These are phyloP conservation scores for Globisporangium paroecandrum DNA, from an alignment of 352 stramenopile species.

Conservation along the genomic window DNA sequence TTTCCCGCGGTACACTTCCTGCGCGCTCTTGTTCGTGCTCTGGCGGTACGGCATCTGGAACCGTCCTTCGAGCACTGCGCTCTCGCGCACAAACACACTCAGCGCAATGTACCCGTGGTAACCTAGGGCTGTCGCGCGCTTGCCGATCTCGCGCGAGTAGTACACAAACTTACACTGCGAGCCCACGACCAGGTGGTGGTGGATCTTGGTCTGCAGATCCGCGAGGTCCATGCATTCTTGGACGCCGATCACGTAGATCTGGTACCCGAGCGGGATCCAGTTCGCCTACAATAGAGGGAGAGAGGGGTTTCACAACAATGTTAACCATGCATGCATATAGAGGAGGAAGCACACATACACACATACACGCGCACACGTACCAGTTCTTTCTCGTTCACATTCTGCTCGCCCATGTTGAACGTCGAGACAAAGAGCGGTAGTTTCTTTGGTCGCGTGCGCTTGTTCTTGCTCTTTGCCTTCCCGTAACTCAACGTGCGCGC, in stretches of 20 bases:
- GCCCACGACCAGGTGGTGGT: conserved; percentile 49
- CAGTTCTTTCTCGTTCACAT: conserved; percentile 52
- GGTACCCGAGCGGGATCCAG: conserved; percentile 59
- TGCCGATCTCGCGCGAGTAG: conserved; percentile 82
- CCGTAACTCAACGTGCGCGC: conserved; percentile 7
- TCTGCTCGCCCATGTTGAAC: conserved; percentile 86
- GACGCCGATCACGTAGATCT: conserved; percentile 23
- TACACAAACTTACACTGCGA: conserved; percentile 65
- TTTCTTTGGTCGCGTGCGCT: conserved; percentile 27
- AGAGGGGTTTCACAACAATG: background rate
- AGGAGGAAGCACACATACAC: conserved; percentile 2
- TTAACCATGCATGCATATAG: background rate
- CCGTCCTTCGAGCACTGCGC: conserved; percentile 50
- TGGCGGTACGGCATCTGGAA: conserved; percentile 67
- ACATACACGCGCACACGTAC: conserved; percentile 20
- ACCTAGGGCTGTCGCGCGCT: conserved; percentile 64
- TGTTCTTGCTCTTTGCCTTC: conserved; percentile 6
- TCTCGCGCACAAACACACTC: conserved; percentile 75
- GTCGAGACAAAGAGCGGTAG: conserved; percentile 75
- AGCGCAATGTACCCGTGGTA: conserved; percentile 89
- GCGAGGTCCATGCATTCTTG: conserved; percentile 84
- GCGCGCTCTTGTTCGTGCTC: conserved; percentile 50
- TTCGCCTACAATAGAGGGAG: conserved; percentile 15
- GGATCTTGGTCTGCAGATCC: conserved; percentile 65
- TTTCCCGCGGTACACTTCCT: conserved; percentile 77